A percentile compares a stretch with the other conserved stretches of the same genome.
Conservation (phyloP, 768 basidiomycete genomes). For the Hygrophorus pudorinus region DNA sequence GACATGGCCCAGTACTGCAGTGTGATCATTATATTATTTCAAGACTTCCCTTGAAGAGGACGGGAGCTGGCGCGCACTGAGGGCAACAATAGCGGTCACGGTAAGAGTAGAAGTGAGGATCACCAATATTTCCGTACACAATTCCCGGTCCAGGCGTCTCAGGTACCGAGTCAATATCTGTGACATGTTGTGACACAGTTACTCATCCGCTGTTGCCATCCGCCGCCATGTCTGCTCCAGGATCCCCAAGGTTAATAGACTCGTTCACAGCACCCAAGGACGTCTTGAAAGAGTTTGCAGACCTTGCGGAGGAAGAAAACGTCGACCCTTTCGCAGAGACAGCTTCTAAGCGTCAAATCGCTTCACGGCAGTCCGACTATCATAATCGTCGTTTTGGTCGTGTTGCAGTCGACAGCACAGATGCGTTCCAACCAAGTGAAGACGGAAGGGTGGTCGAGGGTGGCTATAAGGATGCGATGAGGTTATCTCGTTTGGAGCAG, state of each 20-base stretch:
- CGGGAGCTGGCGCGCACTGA: too few species aligned
- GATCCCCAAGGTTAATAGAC: conserved; percentile 70
- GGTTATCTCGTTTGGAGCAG: conserved; percentile 80
- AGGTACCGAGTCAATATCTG: not conserved
- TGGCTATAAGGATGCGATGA: conserved; percentile 95
- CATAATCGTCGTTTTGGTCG: conserved; percentile 87
- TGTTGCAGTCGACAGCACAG: conserved; percentile 68
- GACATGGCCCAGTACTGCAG: too few species aligned
- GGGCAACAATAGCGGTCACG: too few species aligned
- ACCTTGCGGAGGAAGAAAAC: conserved; percentile 90
- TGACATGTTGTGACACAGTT: not conserved
- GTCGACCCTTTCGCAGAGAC: conserved; percentile 89
- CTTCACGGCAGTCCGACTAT: conserved; percentile 88
- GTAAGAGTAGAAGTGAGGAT: too few species aligned
- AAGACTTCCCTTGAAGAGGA: too few species aligned
- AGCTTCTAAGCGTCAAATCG: conserved; percentile 87
- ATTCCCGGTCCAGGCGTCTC: too few species aligned
- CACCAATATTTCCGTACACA: too few species aligned
- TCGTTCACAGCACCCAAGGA: conserved; percentile 92
- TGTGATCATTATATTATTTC: too few species aligned
- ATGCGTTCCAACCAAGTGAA: conserved; percentile 61
- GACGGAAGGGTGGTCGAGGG: conserved; percentile 70
- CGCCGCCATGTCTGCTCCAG: conserved; percentile 39
- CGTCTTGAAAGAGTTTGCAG: conserved; percentile 85
- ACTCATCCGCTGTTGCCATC: not conserved